phyloP scores from a whole-genome alignment of 169 alveolate genomes.

The Plasmodium ovale region DNA sequence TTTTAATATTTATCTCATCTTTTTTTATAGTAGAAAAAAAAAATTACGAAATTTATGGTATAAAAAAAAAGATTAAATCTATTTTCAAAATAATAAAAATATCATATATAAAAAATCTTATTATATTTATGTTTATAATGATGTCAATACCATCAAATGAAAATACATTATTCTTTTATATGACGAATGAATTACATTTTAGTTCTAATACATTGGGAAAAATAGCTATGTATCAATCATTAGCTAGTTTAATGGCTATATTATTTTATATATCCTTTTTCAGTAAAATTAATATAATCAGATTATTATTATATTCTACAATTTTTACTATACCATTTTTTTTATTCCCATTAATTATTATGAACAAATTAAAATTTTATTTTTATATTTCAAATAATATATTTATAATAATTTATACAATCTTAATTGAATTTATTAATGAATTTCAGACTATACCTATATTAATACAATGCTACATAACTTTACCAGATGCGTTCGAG shows the following conservation, averaged over 20 bases:
- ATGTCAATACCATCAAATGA: slow-evolving; percentile 91
- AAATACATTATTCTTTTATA: slow-evolving; percentile 89
- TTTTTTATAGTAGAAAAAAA: slow-evolving; percentile 82
- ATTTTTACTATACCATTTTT: slow-evolving; percentile 85
- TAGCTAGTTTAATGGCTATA: slow-evolving; percentile 88
- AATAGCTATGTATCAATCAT: slow-evolving; percentile 86
- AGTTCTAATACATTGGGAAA: slow-evolving; percentile 89
- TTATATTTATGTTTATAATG: slow-evolving; percentile 82
- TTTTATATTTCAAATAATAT: slow-evolving; percentile 87
- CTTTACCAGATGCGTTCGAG: slow-evolving; percentile 92
- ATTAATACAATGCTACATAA: slow-evolving; percentile 87
- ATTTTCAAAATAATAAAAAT: slow-evolving; percentile 68
- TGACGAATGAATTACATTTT: slow-evolving; percentile 90
- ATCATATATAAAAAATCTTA: slow-evolving; percentile 80
- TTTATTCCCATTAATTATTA: slow-evolving; percentile 83
- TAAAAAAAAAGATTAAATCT: slow-evolving; percentile 59
- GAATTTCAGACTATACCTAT: slow-evolving; percentile 90
- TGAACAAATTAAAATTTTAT: slow-evolving; percentile 84
- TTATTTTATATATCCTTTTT: slow-evolving; percentile 81
- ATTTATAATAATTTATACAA: slow-evolving; percentile 89
- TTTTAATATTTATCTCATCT: slow-evolving; percentile 80
- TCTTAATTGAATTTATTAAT: slow-evolving; percentile 86
- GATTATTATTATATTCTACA: slow-evolving; percentile 85
- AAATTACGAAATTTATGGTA: slow-evolving; percentile 23
- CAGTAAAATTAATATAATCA: slow-evolving; percentile 80